phyloP scores from a whole-genome alignment of 164 flowering plant species.

The Vitis amurensis region DNA sequence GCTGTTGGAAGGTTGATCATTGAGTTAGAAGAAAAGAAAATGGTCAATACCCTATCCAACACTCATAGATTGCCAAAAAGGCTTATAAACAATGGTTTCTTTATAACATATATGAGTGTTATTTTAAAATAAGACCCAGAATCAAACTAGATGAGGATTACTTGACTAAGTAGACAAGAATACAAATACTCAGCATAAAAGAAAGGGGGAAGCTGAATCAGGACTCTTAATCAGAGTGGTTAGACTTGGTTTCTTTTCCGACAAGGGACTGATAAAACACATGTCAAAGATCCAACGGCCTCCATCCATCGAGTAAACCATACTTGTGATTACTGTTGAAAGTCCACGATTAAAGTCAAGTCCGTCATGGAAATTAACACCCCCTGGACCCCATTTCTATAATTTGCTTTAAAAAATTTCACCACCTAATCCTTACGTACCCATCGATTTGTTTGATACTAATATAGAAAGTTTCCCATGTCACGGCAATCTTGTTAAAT shows the following conservation, averaged over 20 bases:
- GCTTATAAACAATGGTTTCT: neutral
- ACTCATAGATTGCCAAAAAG: too few species aligned
- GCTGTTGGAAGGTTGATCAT: too few species aligned
- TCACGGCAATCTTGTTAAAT: conserved; percentile 9
- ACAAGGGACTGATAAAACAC: conserved; percentile 24
- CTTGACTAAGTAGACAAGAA: too few species aligned
- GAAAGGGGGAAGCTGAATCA: neutral
- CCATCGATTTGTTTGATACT: conserved; percentile 16
- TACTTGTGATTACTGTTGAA: neutral
- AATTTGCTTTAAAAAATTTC: conserved; percentile 17
- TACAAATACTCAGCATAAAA: neutral
- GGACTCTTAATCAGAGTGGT: conserved; percentile 9
- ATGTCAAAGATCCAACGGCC: conserved; percentile 7
- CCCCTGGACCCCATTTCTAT: conserved; percentile 2
- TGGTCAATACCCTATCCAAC: too few species aligned
- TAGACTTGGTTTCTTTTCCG: conserved; percentile 28
- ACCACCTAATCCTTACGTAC: conserved; percentile 28
- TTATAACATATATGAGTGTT: neutral
- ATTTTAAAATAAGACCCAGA: too few species aligned
- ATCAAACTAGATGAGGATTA: too few species aligned
- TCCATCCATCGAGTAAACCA: neutral
- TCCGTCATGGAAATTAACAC: conserved; percentile 20
- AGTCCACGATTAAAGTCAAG: conserved; percentile 13
- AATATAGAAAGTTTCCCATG: conserved; percentile 20
- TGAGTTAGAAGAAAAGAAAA: too few species aligned